These are phyloP conservation scores for Yamadazyma sp. DNA, from an alignment of 1,139 yeast species.

Conservation along the genomic window DNA sequence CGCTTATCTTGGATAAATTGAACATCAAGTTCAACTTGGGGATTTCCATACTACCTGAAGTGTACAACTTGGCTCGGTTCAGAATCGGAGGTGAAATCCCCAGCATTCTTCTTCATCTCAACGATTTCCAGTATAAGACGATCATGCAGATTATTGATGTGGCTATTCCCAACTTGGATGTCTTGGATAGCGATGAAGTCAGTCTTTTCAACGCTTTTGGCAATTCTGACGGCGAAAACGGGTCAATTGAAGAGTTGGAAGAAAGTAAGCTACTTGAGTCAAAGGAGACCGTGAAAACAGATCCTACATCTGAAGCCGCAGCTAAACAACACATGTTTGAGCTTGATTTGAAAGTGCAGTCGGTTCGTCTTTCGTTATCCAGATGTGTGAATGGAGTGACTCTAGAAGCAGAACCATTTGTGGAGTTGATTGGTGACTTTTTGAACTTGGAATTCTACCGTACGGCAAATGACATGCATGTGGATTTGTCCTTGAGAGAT, in stretches of 20 bases:
- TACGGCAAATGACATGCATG: constrained; percentile 61
- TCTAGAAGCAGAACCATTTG: constrained; percentile 63
- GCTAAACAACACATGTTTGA: constrained; percentile 63
- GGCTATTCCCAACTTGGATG: constrained; percentile 63
- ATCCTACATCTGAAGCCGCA: constrained; percentile 18
- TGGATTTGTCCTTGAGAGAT: constrained; percentile 64
- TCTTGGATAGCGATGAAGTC: constrained; percentile 27
- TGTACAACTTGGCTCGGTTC: constrained; percentile 68
- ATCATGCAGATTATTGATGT: constrained; percentile 74
- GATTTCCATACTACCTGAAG: constrained; percentile 81
- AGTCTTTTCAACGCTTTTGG: constrained; percentile 41
- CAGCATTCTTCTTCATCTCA: constrained; percentile 63
- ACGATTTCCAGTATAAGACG: constrained; percentile 88
- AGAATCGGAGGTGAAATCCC: constrained; percentile 84
- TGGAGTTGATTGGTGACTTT: constrained; percentile 70
- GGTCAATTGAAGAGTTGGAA: constrained; percentile 21
- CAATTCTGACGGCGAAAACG: constrained; percentile 10
- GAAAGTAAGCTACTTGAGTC: constrained; percentile 6
- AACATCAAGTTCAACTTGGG: constrained; percentile 74
- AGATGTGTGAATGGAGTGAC: constrained; percentile 66
- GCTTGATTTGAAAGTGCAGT: constrained; percentile 64
- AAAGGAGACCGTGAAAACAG: neutral
- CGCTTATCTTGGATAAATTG: constrained; percentile 72
- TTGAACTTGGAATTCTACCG: constrained; percentile 61
- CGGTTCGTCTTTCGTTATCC: constrained; percentile 60